phyloP scores from a whole-genome alignment of 768 basidiomycete species.

The Pleurotus cornucopiae region DNA sequence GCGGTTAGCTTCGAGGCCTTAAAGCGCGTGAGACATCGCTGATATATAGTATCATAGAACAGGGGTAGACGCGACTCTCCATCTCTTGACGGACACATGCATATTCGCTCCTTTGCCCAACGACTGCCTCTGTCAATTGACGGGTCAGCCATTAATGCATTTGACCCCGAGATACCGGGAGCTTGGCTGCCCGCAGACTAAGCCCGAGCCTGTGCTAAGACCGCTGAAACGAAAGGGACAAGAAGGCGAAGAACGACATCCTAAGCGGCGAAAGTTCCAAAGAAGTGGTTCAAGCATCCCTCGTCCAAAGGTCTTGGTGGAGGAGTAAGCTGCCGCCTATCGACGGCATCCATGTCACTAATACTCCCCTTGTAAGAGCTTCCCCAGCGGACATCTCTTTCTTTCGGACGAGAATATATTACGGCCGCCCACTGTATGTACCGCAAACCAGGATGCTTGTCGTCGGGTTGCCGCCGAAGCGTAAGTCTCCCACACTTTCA shows the following conservation, averaged over 20 bases:
- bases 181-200: constrained; percentile 6
- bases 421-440: constrained; percentile 54
- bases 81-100: constrained; percentile 71
- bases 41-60: constrained; percentile 42
- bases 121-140: constrained; percentile 79
- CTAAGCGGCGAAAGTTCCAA: constrained; percentile 26
- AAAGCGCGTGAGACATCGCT: not conserved
- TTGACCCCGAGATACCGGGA: constrained; percentile 20
- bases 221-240: constrained; percentile 12
- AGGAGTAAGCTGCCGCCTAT: constrained; percentile 2
- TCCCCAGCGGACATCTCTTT: constrained; percentile 51
- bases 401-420: constrained; percentile 59
- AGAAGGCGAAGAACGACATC: constrained; percentile 15
- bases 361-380: constrained; percentile 21
- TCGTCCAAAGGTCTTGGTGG: not conserved
- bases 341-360: not conserved
- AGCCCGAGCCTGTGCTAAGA: not conserved
- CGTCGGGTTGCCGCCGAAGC: constrained; percentile 64
- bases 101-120: constrained; percentile 79
- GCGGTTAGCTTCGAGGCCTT: constrained; percentile 36
- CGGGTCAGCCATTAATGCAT: constrained; percentile 63
- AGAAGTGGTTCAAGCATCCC: not conserved
- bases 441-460: constrained; percentile 45
- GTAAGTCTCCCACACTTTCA: constrained; percentile 35
- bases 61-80: constrained; percentile 72